These are phyloP conservation scores for Persicaria tinctoria DNA, from an alignment of 148 eudicot genomes.

Conservation along the genomic window DNA sequence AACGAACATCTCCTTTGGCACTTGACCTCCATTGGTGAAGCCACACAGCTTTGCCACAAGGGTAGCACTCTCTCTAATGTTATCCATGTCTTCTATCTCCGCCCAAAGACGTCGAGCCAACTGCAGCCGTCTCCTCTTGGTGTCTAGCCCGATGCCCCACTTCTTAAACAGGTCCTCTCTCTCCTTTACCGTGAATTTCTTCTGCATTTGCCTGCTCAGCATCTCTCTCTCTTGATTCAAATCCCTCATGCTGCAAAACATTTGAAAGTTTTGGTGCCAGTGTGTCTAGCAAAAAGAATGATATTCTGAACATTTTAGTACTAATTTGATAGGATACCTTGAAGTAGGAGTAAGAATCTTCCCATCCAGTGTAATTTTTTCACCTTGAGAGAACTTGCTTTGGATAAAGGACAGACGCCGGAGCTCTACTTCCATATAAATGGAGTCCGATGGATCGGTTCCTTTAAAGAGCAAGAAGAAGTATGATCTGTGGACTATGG, in stretches of 20 bases:
- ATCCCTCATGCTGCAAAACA: constrained; percentile 39
- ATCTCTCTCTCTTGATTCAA: constrained; percentile 68
- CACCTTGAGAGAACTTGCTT: constrained; percentile 42
- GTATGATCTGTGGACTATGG: constrained; percentile 70
- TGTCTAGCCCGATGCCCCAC: constrained; percentile 65
- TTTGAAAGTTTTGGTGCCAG: not conserved
- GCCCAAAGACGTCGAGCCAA: constrained; percentile 53
- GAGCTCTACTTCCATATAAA: constrained; percentile 88
- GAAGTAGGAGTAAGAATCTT: constrained; percentile 35
- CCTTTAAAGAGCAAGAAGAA: constrained; percentile 86
- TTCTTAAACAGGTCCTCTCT: constrained; percentile 53
- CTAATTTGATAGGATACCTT: constrained; percentile 33
- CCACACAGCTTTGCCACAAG: constrained; percentile 74
- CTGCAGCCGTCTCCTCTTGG: constrained; percentile 69
- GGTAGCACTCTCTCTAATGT: constrained; percentile 63
- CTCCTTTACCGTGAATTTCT: constrained; percentile 50
- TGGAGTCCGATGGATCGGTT: constrained; percentile 66
- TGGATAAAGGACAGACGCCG: constrained; percentile 77
- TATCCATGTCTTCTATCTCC: constrained; percentile 54
- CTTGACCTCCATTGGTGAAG: constrained; percentile 41
- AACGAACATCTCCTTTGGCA: constrained; percentile 77
- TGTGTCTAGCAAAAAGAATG: not conserved
- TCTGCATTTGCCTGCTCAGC: constrained; percentile 54
- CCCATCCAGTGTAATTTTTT: constrained; percentile 41
- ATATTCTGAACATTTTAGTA: not conserved